Base-by-base conservation (phyloP, 768 basidiomycete species). In the Postia placenta region DNA sequence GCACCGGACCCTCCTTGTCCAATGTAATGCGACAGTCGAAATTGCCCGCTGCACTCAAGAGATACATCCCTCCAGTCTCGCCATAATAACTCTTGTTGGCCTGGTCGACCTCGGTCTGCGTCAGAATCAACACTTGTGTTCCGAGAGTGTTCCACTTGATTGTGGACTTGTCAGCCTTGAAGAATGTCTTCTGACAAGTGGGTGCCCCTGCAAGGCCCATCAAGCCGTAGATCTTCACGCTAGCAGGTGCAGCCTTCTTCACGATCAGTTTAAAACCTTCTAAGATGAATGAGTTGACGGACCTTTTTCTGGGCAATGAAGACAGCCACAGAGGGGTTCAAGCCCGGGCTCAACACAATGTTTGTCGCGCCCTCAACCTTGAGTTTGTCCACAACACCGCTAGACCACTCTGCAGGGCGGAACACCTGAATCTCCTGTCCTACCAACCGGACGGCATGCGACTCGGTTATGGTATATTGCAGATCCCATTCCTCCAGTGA, bases 21-120 rank as follows among this genome's bases (percentile, higher is more conserved):
- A 90, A 70, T 1, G 76, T 71, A 23, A 98, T 87, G 24, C 92
- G 76, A 62, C 90, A 92, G 63, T 97, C 94, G 58, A 93, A 97
- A 57, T 92, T 89, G 14, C 95, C 94, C 7, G 91, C 86, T 15
- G 92, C 83, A 55, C 85, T 92, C 53, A 98, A 79, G 12, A 97
- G 76, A 69, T 95, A 97, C 60, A 99, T 72, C 45, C 91, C 63
- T 15, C 63, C 90, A 2, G 94, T 96, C 73, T 98, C 95, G 47
- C 96, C 96, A 57, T 98, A 99, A 67, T 99, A 99, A 60, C 86
- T 93, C 78, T 90, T 96, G 67, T 95, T 95, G 40, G 90, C 86
- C 64, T 90, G 91, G 62, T 99, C 95, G 46, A 97, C 94, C 60
- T 99, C 96, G 3, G 94, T 95, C 61, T 94, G 92, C 0, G 95